Base-by-base conservation (phyloP, 163 green algal genomes). In the Coccomyxa subellipsoidea region DNA sequence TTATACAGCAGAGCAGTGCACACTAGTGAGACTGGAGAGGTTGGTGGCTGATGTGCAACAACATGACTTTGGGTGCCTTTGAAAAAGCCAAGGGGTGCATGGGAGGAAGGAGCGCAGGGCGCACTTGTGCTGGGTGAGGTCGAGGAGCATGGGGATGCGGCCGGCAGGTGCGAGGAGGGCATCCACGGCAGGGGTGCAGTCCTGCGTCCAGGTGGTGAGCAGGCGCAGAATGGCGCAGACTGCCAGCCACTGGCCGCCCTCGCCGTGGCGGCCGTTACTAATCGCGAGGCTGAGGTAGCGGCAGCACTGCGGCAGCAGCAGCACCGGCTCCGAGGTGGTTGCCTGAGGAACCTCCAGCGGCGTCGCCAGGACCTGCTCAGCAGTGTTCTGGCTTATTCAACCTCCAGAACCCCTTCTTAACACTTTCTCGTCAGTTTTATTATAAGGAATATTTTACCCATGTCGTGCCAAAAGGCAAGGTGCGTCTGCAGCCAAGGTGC, bases 201-300 rank as follows among this genome's bases (percentile, higher is more conserved):
- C 94, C 18, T 84, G 36, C 39, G 93, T 86, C 94, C 91, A 95
- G 31, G 87, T 89, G 40, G 93, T 83, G 69, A 96, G 88, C 81
- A 95, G 80, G 4, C 92, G 86, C 77, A 96, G 87, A 38, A 94
- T 76, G 35, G 84, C 80, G 76, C 79, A 71, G 53, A 85, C 82
- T 18, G 47, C 47, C 21, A 73, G 66, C 21, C 21, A 34, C 4
- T 18, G 31, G 18, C n/a, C 27, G 66, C 7, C n/a, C 31, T 32
- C 66, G n/a, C 66, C 66, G 27, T 73, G 66, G 29, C n/a, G 66
- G 66, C 66, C 66, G 66, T 23, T 73, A 23, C 29, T 34, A 23
- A 73, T 18, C 5, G n/a, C n/a, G 66, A 31, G 18, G 36, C 32
- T 35, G 15, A 80, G 37, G 6, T 80, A 37, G 32, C 32, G 29